Conservation (phyloP, 2,329 filamentous ascomycete species). For the Massarina eburnea region DNA sequence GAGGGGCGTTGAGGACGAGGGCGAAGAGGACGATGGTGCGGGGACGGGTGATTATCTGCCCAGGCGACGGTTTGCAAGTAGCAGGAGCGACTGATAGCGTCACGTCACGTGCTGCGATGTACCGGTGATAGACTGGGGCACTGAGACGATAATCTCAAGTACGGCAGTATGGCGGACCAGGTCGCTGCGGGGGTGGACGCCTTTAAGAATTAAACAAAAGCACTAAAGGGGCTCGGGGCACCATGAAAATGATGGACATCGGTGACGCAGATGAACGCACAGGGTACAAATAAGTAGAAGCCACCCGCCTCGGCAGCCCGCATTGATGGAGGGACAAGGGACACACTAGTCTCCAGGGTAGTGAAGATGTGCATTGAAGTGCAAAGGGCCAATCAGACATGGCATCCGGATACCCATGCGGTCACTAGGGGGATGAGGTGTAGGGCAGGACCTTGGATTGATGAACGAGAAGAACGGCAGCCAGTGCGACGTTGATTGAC, state of each 20-base stretch:
- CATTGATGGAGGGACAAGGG: conserved; percentile 23
- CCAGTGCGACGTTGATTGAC: conserved; percentile 3
- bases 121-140: too few species aligned
- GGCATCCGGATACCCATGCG: conserved; percentile 19
- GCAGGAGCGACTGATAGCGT: too few species aligned
- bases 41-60: too few species aligned
- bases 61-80: too few species aligned
- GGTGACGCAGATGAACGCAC: conserved; percentile 24
- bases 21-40: too few species aligned
- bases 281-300: conserved; percentile 26
- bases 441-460: conserved; percentile 5
- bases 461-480: conserved; percentile 15
- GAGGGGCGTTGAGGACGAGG: too few species aligned
- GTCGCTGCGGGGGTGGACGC: neutral
- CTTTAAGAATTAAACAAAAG: conserved; percentile 13
- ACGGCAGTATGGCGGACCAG: neutral
- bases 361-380: conserved; percentile 22
- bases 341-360: conserved; percentile 22
- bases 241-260: conserved; percentile 8
- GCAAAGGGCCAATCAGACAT: conserved; percentile 26
- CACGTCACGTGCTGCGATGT: too few species aligned
- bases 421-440: conserved; percentile 7
- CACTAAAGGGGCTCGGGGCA: conserved; percentile 14
- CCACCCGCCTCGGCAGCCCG: conserved; percentile 19
- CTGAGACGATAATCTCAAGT: neutral